These are phyloP conservation scores for Dendrocalamus latiflorus DNA, from an alignment of 202 grass and related monocot genomes.

Conservation along the genomic window DNA sequence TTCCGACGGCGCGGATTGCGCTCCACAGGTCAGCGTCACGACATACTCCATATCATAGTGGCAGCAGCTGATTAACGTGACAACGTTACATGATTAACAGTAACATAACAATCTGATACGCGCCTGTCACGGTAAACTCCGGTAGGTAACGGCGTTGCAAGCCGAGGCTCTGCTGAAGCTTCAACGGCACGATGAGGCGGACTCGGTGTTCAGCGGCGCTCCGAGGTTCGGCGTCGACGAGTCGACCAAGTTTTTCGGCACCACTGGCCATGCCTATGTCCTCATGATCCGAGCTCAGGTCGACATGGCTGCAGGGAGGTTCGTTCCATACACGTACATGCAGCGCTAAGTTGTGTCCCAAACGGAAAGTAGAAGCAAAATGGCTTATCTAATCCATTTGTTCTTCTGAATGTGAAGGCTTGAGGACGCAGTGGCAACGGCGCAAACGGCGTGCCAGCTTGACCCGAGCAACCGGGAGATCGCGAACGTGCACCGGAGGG, in stretches of 20 bases:
- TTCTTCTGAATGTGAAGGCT: slow-evolving; percentile 34
- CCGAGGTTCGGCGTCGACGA: slow-evolving; percentile 61
- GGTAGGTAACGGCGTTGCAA: slow-evolving; percentile 67
- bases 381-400: background rate
- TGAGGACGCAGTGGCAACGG: slow-evolving; percentile 59
- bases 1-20: slow-evolving; percentile 65
- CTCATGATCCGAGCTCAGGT: slow-evolving; percentile 69
- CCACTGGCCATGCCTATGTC: slow-evolving; percentile 60
- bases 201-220: slow-evolving; percentile 37
- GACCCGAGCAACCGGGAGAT: slow-evolving; percentile 80
- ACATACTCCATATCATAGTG: background rate
- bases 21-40: slow-evolving; percentile 53
- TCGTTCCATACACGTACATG: background rate
- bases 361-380: background rate
- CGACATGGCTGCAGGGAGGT: slow-evolving; percentile 81
- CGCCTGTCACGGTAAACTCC: background rate
- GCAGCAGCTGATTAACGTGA: background rate
- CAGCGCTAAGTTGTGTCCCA: background rate
- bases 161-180: slow-evolving; percentile 83
- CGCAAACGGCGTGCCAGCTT: slow-evolving; percentile 62
- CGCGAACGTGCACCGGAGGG: slow-evolving; percentile 39
- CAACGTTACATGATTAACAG: background rate
- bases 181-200: slow-evolving; percentile 73
- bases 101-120: background rate
- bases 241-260: slow-evolving; percentile 64